Conservation (phyloP, 2,329 filamentous ascomycete species). For the Colletotrichum filicis region DNA sequence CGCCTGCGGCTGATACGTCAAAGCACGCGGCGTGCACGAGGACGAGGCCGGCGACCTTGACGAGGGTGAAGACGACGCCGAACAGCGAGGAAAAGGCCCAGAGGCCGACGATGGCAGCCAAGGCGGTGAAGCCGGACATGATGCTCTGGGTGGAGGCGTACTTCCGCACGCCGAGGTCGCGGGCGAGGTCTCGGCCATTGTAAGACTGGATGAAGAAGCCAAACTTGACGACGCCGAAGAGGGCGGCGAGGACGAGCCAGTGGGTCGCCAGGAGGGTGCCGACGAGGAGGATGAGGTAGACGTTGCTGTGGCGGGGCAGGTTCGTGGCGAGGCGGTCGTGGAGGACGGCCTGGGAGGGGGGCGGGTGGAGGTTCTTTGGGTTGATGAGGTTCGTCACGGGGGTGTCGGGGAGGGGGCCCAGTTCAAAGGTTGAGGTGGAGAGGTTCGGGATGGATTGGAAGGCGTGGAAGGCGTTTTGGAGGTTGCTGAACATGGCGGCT, state of each 20-base stretch:
- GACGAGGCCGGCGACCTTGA: conserved; percentile 28
- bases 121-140: conserved; percentile 24
- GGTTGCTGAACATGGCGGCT: conserved; percentile 17
- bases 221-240: conserved; percentile 30
- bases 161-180: conserved; percentile 29
- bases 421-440: conserved; percentile 19
- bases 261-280: conserved; percentile 30
- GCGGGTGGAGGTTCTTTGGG: conserved; percentile 24
- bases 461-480: conserved; percentile 22
- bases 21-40: conserved; percentile 28
- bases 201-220: conserved; percentile 31
- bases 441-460: conserved; percentile 25
- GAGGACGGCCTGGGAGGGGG: conserved; percentile 26
- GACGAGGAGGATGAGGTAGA: conserved; percentile 33
- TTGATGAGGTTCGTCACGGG: conserved; percentile 33
- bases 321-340: conserved; percentile 26
- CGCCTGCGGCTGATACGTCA: conserved; percentile 7
- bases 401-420: conserved; percentile 25
- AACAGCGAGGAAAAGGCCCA: conserved; percentile 33
- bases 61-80: conserved; percentile 22
- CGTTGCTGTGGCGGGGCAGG: conserved; percentile 30
- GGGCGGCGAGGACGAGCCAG: conserved; percentile 29
- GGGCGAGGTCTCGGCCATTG: conserved; percentile 33
- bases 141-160: conserved; percentile 30
- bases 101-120: conserved; percentile 21